A percentile compares a stretch with the other conserved stretches of the same genome.
phyloP scores from a whole-genome alignment of 345 rosid genomes.

The Eucalyptus marginata region DNA sequence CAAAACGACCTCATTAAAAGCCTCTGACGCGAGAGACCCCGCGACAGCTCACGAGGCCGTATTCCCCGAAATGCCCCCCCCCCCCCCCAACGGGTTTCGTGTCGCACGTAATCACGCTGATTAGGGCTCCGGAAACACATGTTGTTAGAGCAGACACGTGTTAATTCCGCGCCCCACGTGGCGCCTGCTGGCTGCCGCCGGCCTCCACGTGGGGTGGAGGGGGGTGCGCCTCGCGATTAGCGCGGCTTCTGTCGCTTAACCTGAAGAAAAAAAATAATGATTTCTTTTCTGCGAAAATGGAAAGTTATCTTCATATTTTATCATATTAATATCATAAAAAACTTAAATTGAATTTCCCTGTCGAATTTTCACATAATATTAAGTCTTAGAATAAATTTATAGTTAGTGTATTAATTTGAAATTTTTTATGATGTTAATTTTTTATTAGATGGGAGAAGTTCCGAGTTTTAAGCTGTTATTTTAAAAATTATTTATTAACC shows the following conservation, averaged over 20 bases:
- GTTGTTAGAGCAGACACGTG: not conserved
- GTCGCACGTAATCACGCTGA: not conserved
- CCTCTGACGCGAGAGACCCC: not conserved
- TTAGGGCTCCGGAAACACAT: not conserved
- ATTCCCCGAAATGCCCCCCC: not conserved
- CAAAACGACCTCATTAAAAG: not conserved
- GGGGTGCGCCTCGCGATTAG: not conserved
- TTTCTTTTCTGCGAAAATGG: not conserved
- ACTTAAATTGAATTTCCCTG: too few species aligned
- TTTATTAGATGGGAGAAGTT: not conserved
- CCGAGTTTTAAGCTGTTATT: not conserved
- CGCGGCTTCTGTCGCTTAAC: not conserved
- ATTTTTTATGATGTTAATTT: too few species aligned
- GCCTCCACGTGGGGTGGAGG: not conserved
- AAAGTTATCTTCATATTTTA: not conserved
- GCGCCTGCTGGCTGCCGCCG: not conserved
- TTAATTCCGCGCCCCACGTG: not conserved
- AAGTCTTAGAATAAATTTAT: too few species aligned
- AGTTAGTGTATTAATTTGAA: too few species aligned
- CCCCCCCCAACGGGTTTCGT: not conserved
- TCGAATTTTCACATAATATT: accelerated
- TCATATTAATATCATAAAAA: accelerated
- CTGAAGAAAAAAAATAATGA: not conserved
- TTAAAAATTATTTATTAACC: not conserved
- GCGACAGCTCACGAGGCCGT: not conserved